Evolutionary conservation across 805 yeast species (phyloP), one percentile per base, ranked within the genome.

Genomic region (Yueomyces sp.): DNA sequence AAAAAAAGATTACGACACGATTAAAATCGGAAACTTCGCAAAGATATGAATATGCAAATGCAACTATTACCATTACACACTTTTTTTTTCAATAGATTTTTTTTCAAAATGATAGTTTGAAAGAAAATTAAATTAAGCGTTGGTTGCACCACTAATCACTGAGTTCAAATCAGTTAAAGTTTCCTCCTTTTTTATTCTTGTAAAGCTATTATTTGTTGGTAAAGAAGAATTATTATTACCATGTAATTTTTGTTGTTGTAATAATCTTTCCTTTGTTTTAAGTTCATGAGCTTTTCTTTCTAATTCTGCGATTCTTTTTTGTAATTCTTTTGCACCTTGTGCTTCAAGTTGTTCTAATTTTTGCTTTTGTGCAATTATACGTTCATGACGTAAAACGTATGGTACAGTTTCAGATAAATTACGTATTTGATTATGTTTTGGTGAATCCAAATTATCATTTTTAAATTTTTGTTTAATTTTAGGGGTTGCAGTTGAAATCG

Each of bases 331-430:
- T 0, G 90, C 92, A 43, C 84, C 76, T 49, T 79, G 81, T 54
- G 80, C 79, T 59, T 84, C 94, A 63, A 84, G 64, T 52, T 83
- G 86, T 57, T 83, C 88, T 42, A 84, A 65, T 63, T 80, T 83
- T 45, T 79, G 85, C 55, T 84, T 88, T 60, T 84, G 79, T 42
- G 81, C 80, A 50, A 77, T 63, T 45, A 83, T 73, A 45, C 81
- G 73, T 60, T 84, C 90, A 59, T 83, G 90, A 57, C 85, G 74
- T 48, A 84, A 65, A 33, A 82, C 81, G 52, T 84, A 84, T n/a
- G 94, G 94, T 28, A 84, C 85, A 1, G 92, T 84, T 56, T 82
- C 90, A 38, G 87, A 79, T 44, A 84, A 77, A 55, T 79, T 83
- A 56, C 94, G 70, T 50, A 84, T 65, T 61, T 81, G 84, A 50